These are phyloP conservation scores for Quercus gilva DNA, from an alignment of 306 rosid genomes.

Conservation along the genomic window DNA sequence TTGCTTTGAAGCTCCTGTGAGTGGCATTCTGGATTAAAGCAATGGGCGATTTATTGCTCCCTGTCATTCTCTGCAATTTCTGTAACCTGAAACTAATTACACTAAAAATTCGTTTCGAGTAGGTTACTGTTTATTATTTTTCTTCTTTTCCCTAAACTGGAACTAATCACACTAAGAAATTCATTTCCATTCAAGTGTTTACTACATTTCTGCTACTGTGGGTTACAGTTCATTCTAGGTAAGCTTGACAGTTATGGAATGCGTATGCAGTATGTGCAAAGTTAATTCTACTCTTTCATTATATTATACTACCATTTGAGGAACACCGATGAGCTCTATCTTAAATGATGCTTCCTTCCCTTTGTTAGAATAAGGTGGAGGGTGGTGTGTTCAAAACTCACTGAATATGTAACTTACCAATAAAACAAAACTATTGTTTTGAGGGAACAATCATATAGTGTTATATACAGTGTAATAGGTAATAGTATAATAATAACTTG, in stretches of 20 bases:
- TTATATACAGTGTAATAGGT: no score
- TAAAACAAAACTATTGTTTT: no score
- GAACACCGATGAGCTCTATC: background rate
- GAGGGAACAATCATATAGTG: no score
- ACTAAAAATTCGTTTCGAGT: background rate
- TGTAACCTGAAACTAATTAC: background rate
- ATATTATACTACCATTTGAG: background rate
- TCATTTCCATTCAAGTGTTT: background rate
- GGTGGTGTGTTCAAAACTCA: no score
- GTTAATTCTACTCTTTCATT: background rate
- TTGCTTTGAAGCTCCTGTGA: constrained; percentile 2
- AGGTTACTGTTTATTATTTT: background rate
- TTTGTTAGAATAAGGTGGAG: no score
- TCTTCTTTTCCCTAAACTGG: background rate
- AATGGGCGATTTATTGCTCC: background rate
- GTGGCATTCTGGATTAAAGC: background rate
- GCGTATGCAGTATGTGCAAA: background rate
- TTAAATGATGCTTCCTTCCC: no score
- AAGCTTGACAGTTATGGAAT: background rate
- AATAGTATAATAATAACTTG: no score
- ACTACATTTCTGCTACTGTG: no score
- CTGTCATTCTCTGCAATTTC: background rate
- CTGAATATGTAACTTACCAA: no score
- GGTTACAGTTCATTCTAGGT: background rate
- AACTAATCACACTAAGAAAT: background rate